Evolutionary conservation across 2,329 filamentous ascomycete genomes (phyloP).

Genomic region (Sclerotinia nivalis): DNA sequence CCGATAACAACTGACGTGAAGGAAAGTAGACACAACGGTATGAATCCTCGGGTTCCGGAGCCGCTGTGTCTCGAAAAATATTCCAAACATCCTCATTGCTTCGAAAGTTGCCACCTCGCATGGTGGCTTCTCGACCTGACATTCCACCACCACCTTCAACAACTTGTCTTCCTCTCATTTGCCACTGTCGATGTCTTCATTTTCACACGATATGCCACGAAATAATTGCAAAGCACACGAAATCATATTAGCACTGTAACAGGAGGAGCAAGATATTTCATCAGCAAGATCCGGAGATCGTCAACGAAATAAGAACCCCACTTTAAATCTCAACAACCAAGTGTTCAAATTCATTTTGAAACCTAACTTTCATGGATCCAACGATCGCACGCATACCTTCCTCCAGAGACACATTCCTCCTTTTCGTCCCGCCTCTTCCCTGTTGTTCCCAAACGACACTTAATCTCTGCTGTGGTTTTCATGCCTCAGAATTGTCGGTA

Average conservation of each 20-base stretch:
- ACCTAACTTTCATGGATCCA: neutral
- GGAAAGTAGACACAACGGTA: no score
- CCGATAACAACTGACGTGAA: neutral
- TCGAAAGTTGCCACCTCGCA: no score
- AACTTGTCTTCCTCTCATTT: neutral
- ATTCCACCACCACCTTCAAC: no score
- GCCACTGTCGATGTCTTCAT: neutral
- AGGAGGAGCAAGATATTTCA: rapidly evolving
- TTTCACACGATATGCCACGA: neutral
- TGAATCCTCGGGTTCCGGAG: neutral
- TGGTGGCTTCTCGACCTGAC: neutral
- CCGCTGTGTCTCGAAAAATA: neutral
- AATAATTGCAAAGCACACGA: neutral
- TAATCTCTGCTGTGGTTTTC: rapidly evolving
- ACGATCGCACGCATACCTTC: rapidly evolving
- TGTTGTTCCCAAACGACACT: neutral
- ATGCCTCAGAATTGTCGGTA: neutral
- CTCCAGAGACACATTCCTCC: neutral
- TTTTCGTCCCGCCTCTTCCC: rapidly evolving
- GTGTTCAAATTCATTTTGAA: neutral
- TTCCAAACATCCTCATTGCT: no score
- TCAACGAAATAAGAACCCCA: neutral
- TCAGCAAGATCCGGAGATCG: neutral
- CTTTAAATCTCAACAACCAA: neutral
- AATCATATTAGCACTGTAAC: neutral